Percentiles rank a stretch among this genome's conserved stretches.
Conservation (phyloP, 1,284 basidiomycete species). For the Cutaneotrichosporon cavernicola region DNA sequence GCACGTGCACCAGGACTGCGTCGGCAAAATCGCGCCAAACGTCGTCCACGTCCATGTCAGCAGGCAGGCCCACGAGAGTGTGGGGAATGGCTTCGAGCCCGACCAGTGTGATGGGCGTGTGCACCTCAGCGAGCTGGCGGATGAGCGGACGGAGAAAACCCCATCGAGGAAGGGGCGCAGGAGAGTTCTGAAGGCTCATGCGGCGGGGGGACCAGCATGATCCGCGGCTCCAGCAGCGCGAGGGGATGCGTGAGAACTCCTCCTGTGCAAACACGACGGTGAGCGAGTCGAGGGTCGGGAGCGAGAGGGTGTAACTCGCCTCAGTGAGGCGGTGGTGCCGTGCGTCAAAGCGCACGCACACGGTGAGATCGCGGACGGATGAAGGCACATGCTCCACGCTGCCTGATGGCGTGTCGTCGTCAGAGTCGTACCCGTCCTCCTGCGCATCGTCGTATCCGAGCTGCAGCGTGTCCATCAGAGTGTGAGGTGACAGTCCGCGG, state of each 20-base stretch:
- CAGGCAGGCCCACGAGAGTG: slow-evolving; percentile 13
- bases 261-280: slow-evolving; percentile 7
- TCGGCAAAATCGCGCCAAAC: slow-evolving; percentile 1
- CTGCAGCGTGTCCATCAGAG: slow-evolving; percentile 12
- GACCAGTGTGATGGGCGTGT: slow-evolving; percentile 3
- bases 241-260: slow-evolving; percentile 5
- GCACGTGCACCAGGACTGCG: slow-evolving; percentile 10
- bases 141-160: slow-evolving; percentile 17
- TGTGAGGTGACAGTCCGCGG: slow-evolving; percentile 1
- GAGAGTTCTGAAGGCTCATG: slow-evolving; percentile 3
- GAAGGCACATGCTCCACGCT: not conserved
- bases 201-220: slow-evolving; percentile 8
- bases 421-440: slow-evolving; percentile 5
- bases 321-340: slow-evolving; percentile 7
- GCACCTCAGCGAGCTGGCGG: slow-evolving; percentile 12
- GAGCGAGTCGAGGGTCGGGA: not conserved
- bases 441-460: slow-evolving; percentile 10
- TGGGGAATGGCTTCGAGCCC: slow-evolving; percentile 13
- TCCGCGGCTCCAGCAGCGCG: slow-evolving; percentile 3
- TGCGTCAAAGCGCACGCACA: slow-evolving; percentile 8
- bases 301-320: not conserved
- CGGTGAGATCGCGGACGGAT: slow-evolving; percentile 1
- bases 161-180: slow-evolving; percentile 3
- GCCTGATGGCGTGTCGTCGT: not conserved
- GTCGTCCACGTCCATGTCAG: not conserved